Evolutionary conservation across 371 early-diverging fungal species (phyloP), one percentile per base, ranked within the genome.

Genomic region (Lichtheimia corymbifera): DNA sequence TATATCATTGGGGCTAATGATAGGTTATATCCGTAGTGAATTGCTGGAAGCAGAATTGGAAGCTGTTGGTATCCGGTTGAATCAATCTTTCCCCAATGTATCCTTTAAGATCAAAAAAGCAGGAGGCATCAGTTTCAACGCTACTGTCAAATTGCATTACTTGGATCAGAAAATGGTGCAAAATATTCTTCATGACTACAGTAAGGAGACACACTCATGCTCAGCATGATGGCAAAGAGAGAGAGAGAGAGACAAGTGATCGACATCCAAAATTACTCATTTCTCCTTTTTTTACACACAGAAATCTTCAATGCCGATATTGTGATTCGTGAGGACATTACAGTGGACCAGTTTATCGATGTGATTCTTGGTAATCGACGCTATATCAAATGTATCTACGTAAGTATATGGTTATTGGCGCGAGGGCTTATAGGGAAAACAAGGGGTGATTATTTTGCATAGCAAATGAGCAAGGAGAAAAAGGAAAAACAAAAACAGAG

Each of bases 341-440:
- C 93, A 17, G 94, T 97, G 4, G 99, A 99, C 71, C 96, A 99
- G 64, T 94, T 99, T 63, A 96, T 99, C 66, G 99, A 99, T 79
- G 97, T 96, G 18, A 92, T 99, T 5, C 87, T 97, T 28, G 97
- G 96, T 6, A 97, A 99, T 84, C 88, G 98, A 70, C 97, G 95
- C 67, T 99, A 99, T 73, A 85, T 99, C 60, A 88, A 88, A 12
- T 96, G 96, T 67, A 83, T 99, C 61, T 99, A 99, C 80, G 94
- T 87, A 80, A 73, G 86, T 65, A 9, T 35, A 35, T 35, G 35
- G 9, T 35, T 35, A 9, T 35, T 11, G 35, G 35, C 35, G 35
- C 11, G 35, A 9, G 35, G 35, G 28, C 4, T 28, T 0, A 2
- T 28, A 28, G 28, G 28, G 28, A 28, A 28, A 28, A 35, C 35